A percentile compares a stretch with the other conserved stretches of the same genome.
phyloP scores from a whole-genome alignment of 805 yeast species.

The Candida maltosa region DNA sequence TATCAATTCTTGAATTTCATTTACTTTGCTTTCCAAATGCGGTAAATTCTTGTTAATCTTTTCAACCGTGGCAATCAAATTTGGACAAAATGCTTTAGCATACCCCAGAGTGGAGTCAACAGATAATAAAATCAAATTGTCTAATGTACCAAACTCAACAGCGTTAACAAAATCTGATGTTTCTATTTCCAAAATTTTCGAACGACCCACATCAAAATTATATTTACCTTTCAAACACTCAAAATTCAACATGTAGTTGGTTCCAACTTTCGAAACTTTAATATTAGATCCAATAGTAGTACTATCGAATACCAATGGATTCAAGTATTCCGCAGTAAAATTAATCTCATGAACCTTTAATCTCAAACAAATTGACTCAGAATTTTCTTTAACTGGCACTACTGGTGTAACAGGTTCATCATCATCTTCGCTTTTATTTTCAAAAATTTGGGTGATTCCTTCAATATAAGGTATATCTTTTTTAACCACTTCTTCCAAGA shows the following conservation, averaged over 20 bases:
- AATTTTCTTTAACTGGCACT: too few species aligned
- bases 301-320: too few species aligned
- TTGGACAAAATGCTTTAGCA: slow-evolving; percentile 8
- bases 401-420: too few species aligned
- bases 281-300: too few species aligned
- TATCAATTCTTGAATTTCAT: slow-evolving; percentile 1
- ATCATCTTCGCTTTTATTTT: background rate
- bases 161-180: slow-evolving; percentile 7
- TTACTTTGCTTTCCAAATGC: slow-evolving; percentile 2
- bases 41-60: slow-evolving; percentile 2
- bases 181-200: slow-evolving; percentile 9
- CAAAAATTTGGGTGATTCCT: background rate
- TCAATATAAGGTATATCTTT: slow-evolving; percentile 13
- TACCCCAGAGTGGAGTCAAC: slow-evolving; percentile 7
- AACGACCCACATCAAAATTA: slow-evolving; percentile 6
- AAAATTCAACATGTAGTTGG: background rate
- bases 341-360: slow-evolving; percentile 2
- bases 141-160: slow-evolving; percentile 1
- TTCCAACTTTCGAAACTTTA: background rate
- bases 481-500: slow-evolving; percentile 10
- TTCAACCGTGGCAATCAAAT: slow-evolving; percentile 7
- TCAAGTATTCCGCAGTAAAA: slow-evolving; percentile 6
- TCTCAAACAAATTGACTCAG: background rate
- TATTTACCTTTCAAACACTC: slow-evolving; percentile 2
- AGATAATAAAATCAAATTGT: slow-evolving; percentile 4